A percentile compares a stretch with the other conserved stretches of the same genome.
Conservation (phyloP, 176 grass and related monocot species). For the Pharus latifolius region DNA sequence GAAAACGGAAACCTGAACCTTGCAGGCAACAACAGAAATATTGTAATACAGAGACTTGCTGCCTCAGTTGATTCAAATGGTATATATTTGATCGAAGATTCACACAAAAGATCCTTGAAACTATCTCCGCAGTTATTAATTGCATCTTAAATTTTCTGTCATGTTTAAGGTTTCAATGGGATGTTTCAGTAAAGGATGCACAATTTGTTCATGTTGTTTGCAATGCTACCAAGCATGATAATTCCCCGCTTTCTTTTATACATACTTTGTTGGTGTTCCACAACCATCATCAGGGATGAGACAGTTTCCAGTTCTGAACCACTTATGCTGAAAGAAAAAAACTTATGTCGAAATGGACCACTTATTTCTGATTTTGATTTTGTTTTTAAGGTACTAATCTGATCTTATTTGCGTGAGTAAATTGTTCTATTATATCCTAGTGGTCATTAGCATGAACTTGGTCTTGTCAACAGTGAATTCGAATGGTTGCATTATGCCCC, state of each 20-base stretch:
- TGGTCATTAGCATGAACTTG: neutral
- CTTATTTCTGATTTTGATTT: neutral
- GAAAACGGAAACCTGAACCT: too few relatives aligned
- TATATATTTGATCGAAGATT: neutral
- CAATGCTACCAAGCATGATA: neutral
- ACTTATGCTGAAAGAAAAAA: neutral
- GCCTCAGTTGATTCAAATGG: neutral
- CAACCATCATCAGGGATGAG: neutral
- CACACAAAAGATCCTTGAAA: neutral
- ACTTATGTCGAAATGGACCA: neutral
- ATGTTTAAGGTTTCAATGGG: too few relatives aligned
- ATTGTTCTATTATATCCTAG: neutral
- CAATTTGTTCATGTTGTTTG: neutral
- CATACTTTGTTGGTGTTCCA: neutral
- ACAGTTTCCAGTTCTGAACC: neutral
- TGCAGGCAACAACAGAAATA: too few relatives aligned
- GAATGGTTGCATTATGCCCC: neutral
- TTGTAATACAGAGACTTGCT: neutral
- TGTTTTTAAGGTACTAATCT: neutral
- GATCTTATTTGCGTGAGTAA: neutral
- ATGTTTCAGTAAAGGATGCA: too few relatives aligned
- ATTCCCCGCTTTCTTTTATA: neutral
- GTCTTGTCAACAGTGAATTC: neutral
- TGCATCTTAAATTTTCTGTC: neutral
- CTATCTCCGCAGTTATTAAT: neutral